phyloP scores from a whole-genome alignment of 1,284 basidiomycete species.

The Ceratobasidium sp. region DNA sequence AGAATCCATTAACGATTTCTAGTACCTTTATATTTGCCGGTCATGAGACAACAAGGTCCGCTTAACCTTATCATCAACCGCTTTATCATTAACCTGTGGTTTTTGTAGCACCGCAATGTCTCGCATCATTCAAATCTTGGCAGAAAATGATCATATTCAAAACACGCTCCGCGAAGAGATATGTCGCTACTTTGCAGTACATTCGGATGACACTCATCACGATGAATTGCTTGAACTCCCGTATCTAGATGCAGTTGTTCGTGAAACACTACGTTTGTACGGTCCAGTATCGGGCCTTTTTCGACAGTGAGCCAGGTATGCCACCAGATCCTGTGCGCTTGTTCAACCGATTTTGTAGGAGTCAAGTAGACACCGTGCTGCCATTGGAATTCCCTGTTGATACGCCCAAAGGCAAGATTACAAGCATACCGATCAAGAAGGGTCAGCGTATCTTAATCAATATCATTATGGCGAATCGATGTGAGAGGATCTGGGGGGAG shows the following conservation, averaged over 20 bases:
- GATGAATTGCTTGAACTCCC: slow-evolving; percentile 54
- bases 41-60: too few relatives aligned
- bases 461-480: slow-evolving; percentile 25
- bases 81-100: too few relatives aligned
- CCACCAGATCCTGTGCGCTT: background rate
- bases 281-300: slow-evolving; percentile 71
- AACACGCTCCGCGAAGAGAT: slow-evolving; percentile 64
- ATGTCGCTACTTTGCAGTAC: slow-evolving; percentile 46
- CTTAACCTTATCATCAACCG: too few relatives aligned
- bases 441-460: slow-evolving; percentile 20
- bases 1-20: too few relatives aligned
- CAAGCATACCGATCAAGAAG: slow-evolving; percentile 24
- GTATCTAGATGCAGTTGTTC: slow-evolving; percentile 69
- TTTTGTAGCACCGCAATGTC: slow-evolving; percentile 63
- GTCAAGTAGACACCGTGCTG: background rate
- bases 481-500: slow-evolving; percentile 40
- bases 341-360: background rate
- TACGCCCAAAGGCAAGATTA: slow-evolving; percentile 5
- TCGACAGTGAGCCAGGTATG: slow-evolving; percentile 52
- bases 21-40: too few relatives aligned
- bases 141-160: slow-evolving; percentile 62
- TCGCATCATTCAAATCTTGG: slow-evolving; percentile 76
- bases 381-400: slow-evolving; percentile 16
- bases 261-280: slow-evolving; percentile 70
- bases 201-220: slow-evolving; percentile 42